These are phyloP conservation scores for Tolypocladium tundrense DNA, from an alignment of 2,329 filamentous ascomycete species.

Conservation along the genomic window DNA sequence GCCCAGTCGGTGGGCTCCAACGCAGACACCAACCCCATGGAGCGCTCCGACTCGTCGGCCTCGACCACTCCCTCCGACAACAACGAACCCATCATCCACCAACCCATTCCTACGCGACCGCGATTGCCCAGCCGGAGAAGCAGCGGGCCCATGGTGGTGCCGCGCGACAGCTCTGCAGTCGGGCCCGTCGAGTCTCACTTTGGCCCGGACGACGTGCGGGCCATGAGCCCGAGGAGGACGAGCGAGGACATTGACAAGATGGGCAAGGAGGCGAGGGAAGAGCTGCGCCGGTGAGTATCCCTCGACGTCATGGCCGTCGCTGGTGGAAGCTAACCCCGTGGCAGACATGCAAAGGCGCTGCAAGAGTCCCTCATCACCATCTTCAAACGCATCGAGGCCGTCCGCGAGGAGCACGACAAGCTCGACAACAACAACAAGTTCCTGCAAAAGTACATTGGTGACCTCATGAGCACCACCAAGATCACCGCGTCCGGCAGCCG, in stretches of 20 bases:
- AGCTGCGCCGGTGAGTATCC: constrained; percentile 42
- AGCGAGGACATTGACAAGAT: constrained; percentile 85
- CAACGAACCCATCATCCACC: constrained; percentile 32
- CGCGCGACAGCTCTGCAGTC: constrained; percentile 63
- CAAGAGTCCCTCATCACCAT: constrained; percentile 85
- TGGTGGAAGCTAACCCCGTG: background rate
- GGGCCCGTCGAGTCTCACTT: constrained; percentile 66
- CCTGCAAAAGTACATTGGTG: constrained; percentile 94
- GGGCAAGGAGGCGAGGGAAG: constrained; percentile 67
- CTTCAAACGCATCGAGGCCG: constrained; percentile 87
- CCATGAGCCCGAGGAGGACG: constrained; percentile 88
- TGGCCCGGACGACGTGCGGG: constrained; percentile 78
- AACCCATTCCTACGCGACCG: constrained; percentile 49
- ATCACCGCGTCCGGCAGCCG: constrained; percentile 50
- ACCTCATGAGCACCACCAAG: constrained; percentile 80
- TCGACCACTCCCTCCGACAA: constrained; percentile 24
- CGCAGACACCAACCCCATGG: constrained; percentile 21
- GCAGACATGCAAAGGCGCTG: constrained; percentile 75
- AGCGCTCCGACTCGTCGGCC: constrained; percentile 25
- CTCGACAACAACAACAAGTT: constrained; percentile 96
- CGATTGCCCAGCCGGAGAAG: constrained; percentile 64
- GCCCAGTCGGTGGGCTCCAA: constrained; percentile 11
- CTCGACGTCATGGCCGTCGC: background rate
- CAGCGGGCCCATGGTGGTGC: constrained; percentile 74
- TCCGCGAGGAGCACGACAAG: constrained; percentile 91